Evolutionary conservation across 106 monocot species (phyloP).

Genomic region (Xerophyta viscosa): DNA sequence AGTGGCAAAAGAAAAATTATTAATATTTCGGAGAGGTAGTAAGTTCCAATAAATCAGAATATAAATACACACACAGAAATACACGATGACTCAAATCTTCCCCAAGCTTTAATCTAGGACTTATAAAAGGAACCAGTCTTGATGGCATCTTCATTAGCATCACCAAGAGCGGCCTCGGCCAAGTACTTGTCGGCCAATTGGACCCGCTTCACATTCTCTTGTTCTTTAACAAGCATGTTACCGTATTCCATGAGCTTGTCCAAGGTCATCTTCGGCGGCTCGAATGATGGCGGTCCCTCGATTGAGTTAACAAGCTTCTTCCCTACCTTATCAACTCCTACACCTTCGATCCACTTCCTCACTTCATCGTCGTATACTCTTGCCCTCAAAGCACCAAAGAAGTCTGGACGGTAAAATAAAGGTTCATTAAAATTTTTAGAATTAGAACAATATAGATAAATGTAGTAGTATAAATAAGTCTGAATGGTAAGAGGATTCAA

Average conservation of each 20-base stretch:
- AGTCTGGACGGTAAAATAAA: constrained; percentile 25
- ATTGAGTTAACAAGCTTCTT: constrained; percentile 59
- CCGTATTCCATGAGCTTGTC: constrained; percentile 66
- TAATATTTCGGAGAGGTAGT: too few relatives aligned
- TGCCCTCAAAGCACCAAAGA: constrained; percentile 62
- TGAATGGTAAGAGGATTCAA: too few relatives aligned
- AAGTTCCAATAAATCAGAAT: too few relatives aligned
- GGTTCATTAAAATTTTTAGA: too few relatives aligned
- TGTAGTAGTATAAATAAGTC: too few relatives aligned
- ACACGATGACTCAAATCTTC: too few relatives aligned
- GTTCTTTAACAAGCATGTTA: constrained; percentile 58
- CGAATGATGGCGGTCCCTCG: constrained; percentile 50
- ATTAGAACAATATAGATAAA: too few relatives aligned
- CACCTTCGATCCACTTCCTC: constrained; percentile 47
- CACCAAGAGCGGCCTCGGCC: constrained; percentile 61
- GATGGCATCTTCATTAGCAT: constrained; percentile 53
- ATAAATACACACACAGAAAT: too few relatives aligned
- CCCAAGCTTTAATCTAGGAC: neutral
- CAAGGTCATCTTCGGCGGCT: constrained; percentile 50
- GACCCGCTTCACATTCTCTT: constrained; percentile 77
- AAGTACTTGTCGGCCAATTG: constrained; percentile 58
- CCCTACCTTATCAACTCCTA: constrained; percentile 34
- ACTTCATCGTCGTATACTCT: constrained; percentile 68
- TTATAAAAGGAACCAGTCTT: constrained; percentile 31
- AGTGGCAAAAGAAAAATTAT: too few relatives aligned